phyloP scores from a whole-genome alignment of 1,284 basidiomycete genomes.

The Trametes hirsuta region DNA sequence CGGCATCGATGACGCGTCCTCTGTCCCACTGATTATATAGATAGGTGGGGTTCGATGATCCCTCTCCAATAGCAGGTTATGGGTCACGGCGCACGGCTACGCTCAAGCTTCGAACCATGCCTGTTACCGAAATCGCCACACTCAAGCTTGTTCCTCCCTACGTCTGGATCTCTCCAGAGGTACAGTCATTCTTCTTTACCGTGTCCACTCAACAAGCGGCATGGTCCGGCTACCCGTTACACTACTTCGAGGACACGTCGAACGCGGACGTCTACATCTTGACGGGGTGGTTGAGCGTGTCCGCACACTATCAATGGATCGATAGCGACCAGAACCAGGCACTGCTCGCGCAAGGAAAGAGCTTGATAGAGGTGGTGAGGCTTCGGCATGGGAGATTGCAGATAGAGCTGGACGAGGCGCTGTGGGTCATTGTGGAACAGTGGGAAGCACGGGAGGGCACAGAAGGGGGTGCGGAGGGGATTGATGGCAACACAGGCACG shows the following conservation, averaged over 20 bases:
- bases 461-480: background rate
- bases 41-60: no score
- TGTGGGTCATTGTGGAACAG: slow-evolving; percentile 6
- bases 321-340: slow-evolving; percentile 43
- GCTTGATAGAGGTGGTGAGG: slow-evolving; percentile 38
- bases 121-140: slow-evolving; percentile 31
- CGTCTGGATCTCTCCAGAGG: slow-evolving; percentile 15
- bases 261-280: slow-evolving; percentile 41
- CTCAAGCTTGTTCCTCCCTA: slow-evolving; percentile 24
- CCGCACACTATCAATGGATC: slow-evolving; percentile 48
- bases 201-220: slow-evolving; percentile 40
- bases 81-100: no score
- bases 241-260: slow-evolving; percentile 38
- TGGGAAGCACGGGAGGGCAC: slow-evolving; percentile 4
- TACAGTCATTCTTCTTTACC: slow-evolving; percentile 25
- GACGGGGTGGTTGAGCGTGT: slow-evolving; percentile 47
- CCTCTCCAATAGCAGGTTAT: no score
- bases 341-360: slow-evolving; percentile 37
- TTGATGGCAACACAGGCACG: background rate
- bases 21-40: no score
- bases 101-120: slow-evolving; percentile 13
- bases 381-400: slow-evolving; percentile 46
- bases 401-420: slow-evolving; percentile 4
- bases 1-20: slow-evolving; percentile 9
- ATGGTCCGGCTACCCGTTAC: slow-evolving; percentile 44